Conservation (phyloP, 108 stramenopile genomes). For the Tribonema minus region DNA sequence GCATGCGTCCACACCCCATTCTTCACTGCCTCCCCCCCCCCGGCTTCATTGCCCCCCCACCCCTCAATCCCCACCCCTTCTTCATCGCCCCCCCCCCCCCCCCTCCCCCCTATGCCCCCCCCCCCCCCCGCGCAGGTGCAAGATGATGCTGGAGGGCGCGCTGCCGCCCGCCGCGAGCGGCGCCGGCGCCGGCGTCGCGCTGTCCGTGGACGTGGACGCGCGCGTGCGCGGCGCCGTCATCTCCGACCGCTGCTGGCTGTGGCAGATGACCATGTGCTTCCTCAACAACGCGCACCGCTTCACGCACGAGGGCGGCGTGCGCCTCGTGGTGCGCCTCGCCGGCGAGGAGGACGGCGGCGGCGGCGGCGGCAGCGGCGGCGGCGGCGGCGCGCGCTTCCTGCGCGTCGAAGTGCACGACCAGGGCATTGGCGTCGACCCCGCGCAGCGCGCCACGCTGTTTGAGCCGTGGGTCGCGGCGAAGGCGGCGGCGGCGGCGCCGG, state of each 20-base stretch:
- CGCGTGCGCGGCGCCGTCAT: slow-evolving; percentile 7
- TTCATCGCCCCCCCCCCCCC: no score
- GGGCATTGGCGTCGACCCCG: neutral
- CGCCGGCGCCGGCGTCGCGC: slow-evolving; percentile 54
- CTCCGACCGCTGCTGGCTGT: slow-evolving; percentile 64
- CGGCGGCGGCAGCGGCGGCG: no score
- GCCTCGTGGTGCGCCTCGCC: neutral
- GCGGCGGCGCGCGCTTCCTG: neutral
- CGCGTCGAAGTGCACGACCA: slow-evolving; percentile 1
- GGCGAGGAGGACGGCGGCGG: neutral
- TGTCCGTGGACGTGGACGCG: slow-evolving; percentile 49
- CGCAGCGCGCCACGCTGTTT: neutral
- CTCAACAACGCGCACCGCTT: slow-evolving; percentile 68
- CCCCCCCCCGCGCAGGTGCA: no score
- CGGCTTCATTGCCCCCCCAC: no score
- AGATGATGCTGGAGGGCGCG: neutral
- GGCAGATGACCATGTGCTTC: slow-evolving; percentile 65
- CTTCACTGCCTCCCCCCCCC: no score
- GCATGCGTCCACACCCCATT: no score
- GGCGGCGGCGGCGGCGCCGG: neutral
- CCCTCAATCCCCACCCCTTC: no score
- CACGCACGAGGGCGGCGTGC: slow-evolving; percentile 59
- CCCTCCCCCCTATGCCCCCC: no score
- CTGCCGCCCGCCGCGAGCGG: neutral
- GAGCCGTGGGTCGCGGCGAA: neutral